Conservation (phyloP, 805 yeast species). For the Lachancea quebecensis region DNA sequence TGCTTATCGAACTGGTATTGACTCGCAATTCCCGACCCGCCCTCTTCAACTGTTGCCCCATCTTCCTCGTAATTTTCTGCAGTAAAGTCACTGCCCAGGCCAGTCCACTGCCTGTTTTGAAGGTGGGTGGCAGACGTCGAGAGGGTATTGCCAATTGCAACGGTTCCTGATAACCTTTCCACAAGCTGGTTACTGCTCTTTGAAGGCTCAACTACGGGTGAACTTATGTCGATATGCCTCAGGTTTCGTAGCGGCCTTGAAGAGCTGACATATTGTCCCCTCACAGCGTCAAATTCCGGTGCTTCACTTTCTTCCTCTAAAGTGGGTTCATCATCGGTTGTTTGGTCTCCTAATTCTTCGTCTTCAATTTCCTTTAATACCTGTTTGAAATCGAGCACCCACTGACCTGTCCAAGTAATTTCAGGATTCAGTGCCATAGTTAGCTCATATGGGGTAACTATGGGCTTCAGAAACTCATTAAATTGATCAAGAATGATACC, state of each 20-base stretch:
- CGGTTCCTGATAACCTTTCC: slow-evolving; percentile 47
- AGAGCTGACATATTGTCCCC: slow-evolving; percentile 63
- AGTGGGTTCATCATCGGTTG: slow-evolving; percentile 4
- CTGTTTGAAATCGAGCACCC: slow-evolving; percentile 77
- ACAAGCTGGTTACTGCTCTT: slow-evolving; percentile 37
- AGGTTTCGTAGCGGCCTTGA: slow-evolving; percentile 70
- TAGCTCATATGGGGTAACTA: slow-evolving; percentile 89
- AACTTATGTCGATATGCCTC: slow-evolving; percentile 57
- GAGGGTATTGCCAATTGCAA: slow-evolving; percentile 67
- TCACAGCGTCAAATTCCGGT: slow-evolving; percentile 84
- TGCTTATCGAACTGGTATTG: slow-evolving; percentile 52
- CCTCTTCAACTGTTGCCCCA: slow-evolving; percentile 82
- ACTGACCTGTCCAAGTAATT: slow-evolving; percentile 85
- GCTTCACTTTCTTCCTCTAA: slow-evolving; percentile 41
- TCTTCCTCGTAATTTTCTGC: slow-evolving; percentile 37
- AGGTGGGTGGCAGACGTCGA: slow-evolving; percentile 81
- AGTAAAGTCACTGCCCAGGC: slow-evolving; percentile 79
- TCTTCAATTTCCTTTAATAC: slow-evolving; percentile 36
- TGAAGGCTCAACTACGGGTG: slow-evolving; percentile 21
- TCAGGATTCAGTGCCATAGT: slow-evolving; percentile 71
- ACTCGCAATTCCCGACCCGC: slow-evolving; percentile 83
- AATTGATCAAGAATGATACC: slow-evolving; percentile 78
- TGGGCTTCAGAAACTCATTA: slow-evolving; percentile 82
- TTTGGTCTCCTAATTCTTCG: slow-evolving; percentile 23
- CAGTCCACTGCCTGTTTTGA: slow-evolving; percentile 76